Conservation (phyloP, 805 yeast genomes). For the Isabelozyma gotoi region DNA sequence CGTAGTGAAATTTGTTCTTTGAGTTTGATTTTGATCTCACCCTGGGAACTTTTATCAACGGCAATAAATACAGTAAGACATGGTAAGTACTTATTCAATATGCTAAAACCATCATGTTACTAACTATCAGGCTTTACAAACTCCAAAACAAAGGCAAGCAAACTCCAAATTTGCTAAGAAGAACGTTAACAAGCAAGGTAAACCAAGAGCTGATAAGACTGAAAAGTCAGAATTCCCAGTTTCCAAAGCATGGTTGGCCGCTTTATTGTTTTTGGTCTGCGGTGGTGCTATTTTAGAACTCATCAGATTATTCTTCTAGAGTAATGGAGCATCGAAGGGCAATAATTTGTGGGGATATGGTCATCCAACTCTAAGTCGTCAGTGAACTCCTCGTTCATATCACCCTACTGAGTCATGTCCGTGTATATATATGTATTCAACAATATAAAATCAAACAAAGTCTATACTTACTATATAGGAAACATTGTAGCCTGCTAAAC, state of each 20-base stretch:
- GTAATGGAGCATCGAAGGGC: no score
- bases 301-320: conserved; percentile 51
- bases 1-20: conserved; percentile 1
- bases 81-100: neutral
- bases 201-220: conserved; percentile 46
- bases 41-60: neutral
- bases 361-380: no score
- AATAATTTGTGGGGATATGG: neutral
- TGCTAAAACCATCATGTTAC: neutral
- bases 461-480: neutral
- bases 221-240: conserved; percentile 49
- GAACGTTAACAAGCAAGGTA: conserved; percentile 74
- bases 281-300: conserved; percentile 84
- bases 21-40: neutral
- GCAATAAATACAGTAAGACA: neutral
- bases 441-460: neutral
- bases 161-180: conserved; percentile 78
- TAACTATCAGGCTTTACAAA: conserved; percentile 59
- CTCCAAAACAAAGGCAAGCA: conserved; percentile 86
- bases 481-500: neutral
- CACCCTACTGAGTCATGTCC: no score
- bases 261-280: conserved; percentile 63
- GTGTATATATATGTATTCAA: neutral
- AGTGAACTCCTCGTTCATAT: no score
- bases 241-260: conserved; percentile 62